Base-by-base conservation (phyloP, 2,329 filamentous ascomycete species). In the Ascochyta koolunga region DNA sequence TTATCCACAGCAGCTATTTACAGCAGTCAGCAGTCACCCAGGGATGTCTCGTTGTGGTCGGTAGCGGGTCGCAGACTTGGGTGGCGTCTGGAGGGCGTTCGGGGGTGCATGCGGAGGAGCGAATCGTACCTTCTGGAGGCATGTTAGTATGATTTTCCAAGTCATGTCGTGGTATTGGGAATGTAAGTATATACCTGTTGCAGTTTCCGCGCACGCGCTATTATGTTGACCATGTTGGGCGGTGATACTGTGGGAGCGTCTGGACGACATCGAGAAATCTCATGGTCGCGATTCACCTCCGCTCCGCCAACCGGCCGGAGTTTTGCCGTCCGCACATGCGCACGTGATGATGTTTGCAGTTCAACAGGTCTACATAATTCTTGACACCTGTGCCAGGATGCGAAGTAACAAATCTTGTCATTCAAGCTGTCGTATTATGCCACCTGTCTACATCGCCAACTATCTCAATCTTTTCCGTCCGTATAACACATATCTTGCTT, bases 171-270 rank as follows among this genome's bases (percentile, higher is more conserved):
- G 19, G 16, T 15, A 16, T n/a, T 16, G 46, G n/a, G 13, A 31
- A 13, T 9, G 21, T 32, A n/a, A n/a, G 7, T 21, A 7, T 86
- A 75, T 82, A 91, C 90, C 76, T 83, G 80, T 75, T 86, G 86
- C 72, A 96, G 79, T 77, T 86, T 86, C 73, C 88, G 86, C 83
- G 91, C 86, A 67, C 91, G 88, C 77, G 86, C 85, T 69, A 84
- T 73, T 77, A 89, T 75, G 61, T 79, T 78, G 46, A 81, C 79
- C 83, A 85, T 85, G 62, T 55, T 65, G 51, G 45, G 41, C 51
- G 50, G 40, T 50, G 36, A 22, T 32, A 45, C 32, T 41, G 13
- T 29, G 7, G 21, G 33, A 15, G 15, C 19, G 46, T 31, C 18
- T 40, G 16, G 15, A 9, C 45, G 19, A 35, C 24, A 21, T 49